Evolutionary conservation across 1,284 basidiomycete genomes (phyloP).

Genomic region (Malassezia brasiliensis): DNA sequence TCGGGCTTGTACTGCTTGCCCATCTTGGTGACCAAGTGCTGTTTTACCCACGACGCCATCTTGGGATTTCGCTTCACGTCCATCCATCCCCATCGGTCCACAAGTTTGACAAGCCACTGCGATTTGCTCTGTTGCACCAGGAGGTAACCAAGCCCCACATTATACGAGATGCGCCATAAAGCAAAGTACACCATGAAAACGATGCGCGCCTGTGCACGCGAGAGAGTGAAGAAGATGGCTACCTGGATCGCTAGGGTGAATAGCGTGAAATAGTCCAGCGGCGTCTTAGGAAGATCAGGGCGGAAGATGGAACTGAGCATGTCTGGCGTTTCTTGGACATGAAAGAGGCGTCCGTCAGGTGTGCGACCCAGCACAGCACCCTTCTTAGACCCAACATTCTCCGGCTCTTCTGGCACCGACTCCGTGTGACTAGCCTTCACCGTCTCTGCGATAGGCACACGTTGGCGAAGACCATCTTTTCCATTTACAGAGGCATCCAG

Average conservation of each 20-base stretch:
- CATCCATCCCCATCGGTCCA: slow-evolving; percentile 75
- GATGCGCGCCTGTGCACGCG: slow-evolving; percentile 49
- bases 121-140: slow-evolving; percentile 86
- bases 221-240: slow-evolving; percentile 59
- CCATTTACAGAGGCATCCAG: background rate
- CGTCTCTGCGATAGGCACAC: background rate
- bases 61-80: slow-evolving; percentile 61
- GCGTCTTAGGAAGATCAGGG: slow-evolving; percentile 78
- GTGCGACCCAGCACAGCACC: slow-evolving; percentile 7
- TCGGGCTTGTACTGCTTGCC: slow-evolving; percentile 59
- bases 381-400: background rate
- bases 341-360: slow-evolving; percentile 6
- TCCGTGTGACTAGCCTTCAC: background rate
- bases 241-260: slow-evolving; percentile 68
- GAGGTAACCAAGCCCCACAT: slow-evolving; percentile 84
- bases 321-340: slow-evolving; percentile 64
- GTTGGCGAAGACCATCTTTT: background rate
- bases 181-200: slow-evolving; percentile 80
- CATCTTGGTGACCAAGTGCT: slow-evolving; percentile 80
- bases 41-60: slow-evolving; percentile 69
- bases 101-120: slow-evolving; percentile 77
- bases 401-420: background rate
- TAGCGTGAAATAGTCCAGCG: slow-evolving; percentile 78
- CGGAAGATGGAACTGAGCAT: slow-evolving; percentile 83
- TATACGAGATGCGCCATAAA: slow-evolving; percentile 86